Evolutionary conservation across 495 filamentous ascomycete genomes (phyloP).

Genomic region (Lindgomyces ingoldianus): DNA sequence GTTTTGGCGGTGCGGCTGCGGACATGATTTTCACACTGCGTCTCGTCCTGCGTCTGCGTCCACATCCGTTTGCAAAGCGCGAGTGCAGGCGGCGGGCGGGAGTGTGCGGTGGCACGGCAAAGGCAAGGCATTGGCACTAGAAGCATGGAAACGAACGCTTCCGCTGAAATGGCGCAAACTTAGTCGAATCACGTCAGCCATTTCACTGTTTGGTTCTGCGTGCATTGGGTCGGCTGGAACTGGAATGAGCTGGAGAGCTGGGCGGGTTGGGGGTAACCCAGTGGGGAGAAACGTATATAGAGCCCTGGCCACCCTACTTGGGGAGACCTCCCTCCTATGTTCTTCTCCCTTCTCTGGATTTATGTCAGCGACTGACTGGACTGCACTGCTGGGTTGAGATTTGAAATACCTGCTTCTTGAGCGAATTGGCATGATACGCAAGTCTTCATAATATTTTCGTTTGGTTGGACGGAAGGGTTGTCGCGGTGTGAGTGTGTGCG

Average conservation of each 20-base stretch:
- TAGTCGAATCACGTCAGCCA: constrained; percentile 24
- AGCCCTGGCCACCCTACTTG: neutral
- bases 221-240: neutral
- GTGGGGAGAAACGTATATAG: constrained; percentile 19
- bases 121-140: neutral
- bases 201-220: neutral
- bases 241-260: too few species aligned
- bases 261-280: neutral
- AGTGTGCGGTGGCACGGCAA: neutral
- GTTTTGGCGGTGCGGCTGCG: too few species aligned
- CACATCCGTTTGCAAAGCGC: neutral
- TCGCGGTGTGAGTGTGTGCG: too few species aligned
- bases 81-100: neutral
- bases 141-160: neutral
- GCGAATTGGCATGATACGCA: too few species aligned
- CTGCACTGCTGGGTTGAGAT: too few species aligned
- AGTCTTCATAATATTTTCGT: too few species aligned
- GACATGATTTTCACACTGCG: too few species aligned
- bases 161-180: neutral
- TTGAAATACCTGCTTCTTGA: too few species aligned
- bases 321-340: neutral
- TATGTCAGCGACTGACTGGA: too few species aligned
- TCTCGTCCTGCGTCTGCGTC: neutral
- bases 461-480: too few species aligned
- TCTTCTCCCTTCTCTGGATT: constrained; percentile 15